Evolutionary conservation across 768 basidiomycete genomes (phyloP).

Genomic region (Leccinellum luteum): DNA sequence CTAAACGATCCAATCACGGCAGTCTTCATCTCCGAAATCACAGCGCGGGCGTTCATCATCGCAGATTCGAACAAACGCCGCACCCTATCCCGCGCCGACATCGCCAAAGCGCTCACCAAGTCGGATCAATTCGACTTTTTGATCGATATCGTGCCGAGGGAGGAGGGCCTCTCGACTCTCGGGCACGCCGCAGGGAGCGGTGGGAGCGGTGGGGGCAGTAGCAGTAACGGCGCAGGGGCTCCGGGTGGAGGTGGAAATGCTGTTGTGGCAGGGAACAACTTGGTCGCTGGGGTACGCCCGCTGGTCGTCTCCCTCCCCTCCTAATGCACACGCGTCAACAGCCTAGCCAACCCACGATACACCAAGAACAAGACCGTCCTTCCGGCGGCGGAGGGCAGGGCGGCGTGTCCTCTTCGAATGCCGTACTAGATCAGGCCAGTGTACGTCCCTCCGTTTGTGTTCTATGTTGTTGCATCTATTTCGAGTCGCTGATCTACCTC

Average conservation of each 20-base stretch:
- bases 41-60: conserved; percentile 91
- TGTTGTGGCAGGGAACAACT: conserved; percentile 11
- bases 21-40: conserved; percentile 99
- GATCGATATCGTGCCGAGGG: conserved; percentile 92
- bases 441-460: neutral
- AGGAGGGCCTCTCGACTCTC: conserved; percentile 46
- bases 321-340: conserved; percentile 1
- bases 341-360: conserved; percentile 25
- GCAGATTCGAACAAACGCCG: conserved; percentile 95
- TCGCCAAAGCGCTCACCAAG: conserved; percentile 87
- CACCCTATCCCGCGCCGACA: conserved; percentile 91
- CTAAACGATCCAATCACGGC: neutral
- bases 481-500: neutral
- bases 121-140: conserved; percentile 97
- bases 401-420: conserved; percentile 16
- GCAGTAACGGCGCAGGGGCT: neutral
- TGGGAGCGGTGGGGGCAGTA: neutral
- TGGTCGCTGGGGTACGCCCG: conserved; percentile 26
- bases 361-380: conserved; percentile 26
- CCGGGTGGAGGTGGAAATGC: neutral
- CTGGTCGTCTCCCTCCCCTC: neutral
- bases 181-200: conserved; percentile 5
- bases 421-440: conserved; percentile 27
- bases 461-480: neutral
- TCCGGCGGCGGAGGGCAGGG: conserved; percentile 18